Conservation (phyloP, 2,329 filamentous ascomycete species). For the Tolypocladium endophyticum region DNA sequence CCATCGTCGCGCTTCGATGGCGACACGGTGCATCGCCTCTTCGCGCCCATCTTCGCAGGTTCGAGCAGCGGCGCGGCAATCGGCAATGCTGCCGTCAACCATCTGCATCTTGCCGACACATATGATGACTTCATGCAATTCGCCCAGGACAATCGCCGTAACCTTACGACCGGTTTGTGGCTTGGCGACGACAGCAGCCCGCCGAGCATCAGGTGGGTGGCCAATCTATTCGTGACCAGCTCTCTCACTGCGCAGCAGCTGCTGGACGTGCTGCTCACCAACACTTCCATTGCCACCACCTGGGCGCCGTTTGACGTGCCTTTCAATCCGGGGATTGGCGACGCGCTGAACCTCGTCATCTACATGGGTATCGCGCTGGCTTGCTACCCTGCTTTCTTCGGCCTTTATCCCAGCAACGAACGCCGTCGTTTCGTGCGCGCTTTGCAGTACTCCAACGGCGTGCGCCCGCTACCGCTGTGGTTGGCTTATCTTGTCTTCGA, state of each 20-base stretch:
- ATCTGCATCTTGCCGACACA: conserved; percentile 46
- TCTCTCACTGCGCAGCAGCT: conserved; percentile 55
- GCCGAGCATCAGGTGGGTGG: conserved; percentile 63
- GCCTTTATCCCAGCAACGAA: conserved; percentile 81
- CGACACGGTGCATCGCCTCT: conserved; percentile 18
- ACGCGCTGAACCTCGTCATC: conserved; percentile 66
- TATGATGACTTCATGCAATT: conserved; percentile 58
- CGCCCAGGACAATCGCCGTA: conserved; percentile 51
- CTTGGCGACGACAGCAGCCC: conserved; percentile 48
- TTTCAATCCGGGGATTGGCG: conserved; percentile 56
- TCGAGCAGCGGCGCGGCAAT: conserved; percentile 9
- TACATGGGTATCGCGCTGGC: conserved; percentile 74
- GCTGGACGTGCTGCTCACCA: conserved; percentile 54
- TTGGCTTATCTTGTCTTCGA: conserved; percentile 74
- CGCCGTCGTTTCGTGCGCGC: conserved; percentile 68
- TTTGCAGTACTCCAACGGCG: conserved; percentile 85
- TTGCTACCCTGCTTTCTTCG: conserved; percentile 77
- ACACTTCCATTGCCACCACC: conserved; percentile 58
- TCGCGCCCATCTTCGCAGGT: conserved; percentile 28
- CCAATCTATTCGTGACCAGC: conserved; percentile 46
- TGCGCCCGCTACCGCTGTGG: conserved; percentile 75
- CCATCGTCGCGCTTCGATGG: conserved; percentile 26
- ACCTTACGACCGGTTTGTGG: conserved; percentile 69
- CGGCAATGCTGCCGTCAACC: conserved; percentile 9
- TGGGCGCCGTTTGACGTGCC: conserved; percentile 70